These are phyloP conservation scores for Fomitopsis serialis DNA, from an alignment of 768 basidiomycete species.

Conservation along the genomic window DNA sequence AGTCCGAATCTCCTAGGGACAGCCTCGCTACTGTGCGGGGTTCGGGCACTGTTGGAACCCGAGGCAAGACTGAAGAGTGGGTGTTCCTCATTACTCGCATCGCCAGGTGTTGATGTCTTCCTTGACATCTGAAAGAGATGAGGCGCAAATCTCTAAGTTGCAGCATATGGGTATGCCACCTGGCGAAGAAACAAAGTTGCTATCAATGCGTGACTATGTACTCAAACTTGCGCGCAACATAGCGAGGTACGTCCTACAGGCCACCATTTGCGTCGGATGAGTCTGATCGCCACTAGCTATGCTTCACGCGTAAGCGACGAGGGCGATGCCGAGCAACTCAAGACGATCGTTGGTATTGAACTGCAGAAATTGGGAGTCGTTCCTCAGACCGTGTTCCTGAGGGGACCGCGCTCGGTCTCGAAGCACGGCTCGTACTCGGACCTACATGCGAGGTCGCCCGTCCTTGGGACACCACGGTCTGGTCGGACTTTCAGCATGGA, in stretches of 20 bases:
- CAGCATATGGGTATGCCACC: constrained; percentile 85
- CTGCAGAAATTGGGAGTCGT: constrained; percentile 86
- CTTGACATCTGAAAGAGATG: no score
- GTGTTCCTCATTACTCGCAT: no score
- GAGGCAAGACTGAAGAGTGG: constrained; percentile 73
- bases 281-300: no score
- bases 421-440: constrained; percentile 14
- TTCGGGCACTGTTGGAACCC: constrained; percentile 37
- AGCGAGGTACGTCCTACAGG: constrained; percentile 53
- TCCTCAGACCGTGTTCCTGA: constrained; percentile 88
- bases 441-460: constrained; percentile 34
- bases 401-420: constrained; percentile 34
- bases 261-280: not conserved
- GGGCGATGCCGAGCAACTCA: constrained; percentile 58
- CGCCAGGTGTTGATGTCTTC: no score
- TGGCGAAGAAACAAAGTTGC: constrained; percentile 78
- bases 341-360: constrained; percentile 62
- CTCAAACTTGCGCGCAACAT: constrained; percentile 76
- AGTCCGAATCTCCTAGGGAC: constrained; percentile 65
- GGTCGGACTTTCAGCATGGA: constrained; percentile 47
- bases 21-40: constrained; percentile 65
- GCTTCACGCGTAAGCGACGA: constrained; percentile 59
- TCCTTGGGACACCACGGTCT: constrained; percentile 44
- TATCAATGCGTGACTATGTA: constrained; percentile 86
- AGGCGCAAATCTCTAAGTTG: constrained; percentile 66